Percentiles rank a stretch among this genome's conserved stretches.
Evolutionary conservation across 768 basidiomycete species (phyloP).

Genomic region (Psilocybe azurescens): DNA sequence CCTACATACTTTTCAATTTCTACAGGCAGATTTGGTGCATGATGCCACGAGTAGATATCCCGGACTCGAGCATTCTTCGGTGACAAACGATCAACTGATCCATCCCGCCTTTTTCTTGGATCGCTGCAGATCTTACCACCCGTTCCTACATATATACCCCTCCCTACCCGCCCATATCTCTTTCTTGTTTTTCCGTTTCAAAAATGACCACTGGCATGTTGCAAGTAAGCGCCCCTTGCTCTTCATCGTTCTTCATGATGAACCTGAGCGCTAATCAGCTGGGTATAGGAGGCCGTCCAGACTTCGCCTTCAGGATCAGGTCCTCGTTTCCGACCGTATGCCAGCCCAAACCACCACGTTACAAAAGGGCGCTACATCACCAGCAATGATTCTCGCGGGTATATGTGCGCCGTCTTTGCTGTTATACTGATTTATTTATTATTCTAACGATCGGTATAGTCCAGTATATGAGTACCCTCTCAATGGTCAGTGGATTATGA

Average conservation of each 20-base stretch:
- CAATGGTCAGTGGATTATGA: slow-evolving; percentile 94
- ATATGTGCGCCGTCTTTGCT: slow-evolving; percentile 63
- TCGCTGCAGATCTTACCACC: slow-evolving; percentile 27
- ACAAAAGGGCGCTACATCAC: slow-evolving; percentile 89
- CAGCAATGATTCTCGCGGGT: slow-evolving; percentile 86
- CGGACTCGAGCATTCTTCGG: slow-evolving; percentile 31
- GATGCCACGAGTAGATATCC: slow-evolving; percentile 34
- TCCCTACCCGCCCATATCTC: slow-evolving; percentile 19
- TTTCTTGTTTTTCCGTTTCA: slow-evolving; percentile 27
- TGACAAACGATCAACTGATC: slow-evolving; percentile 37
- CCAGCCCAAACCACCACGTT: slow-evolving; percentile 79
- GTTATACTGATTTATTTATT: background rate
- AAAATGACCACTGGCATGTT: slow-evolving; percentile 51
- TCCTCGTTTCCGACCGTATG: slow-evolving; percentile 68
- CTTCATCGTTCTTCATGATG: slow-evolving; percentile 13
- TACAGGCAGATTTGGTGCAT: slow-evolving; percentile 22
- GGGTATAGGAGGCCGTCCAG: slow-evolving; percentile 46
- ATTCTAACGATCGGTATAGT: slow-evolving; percentile 35
- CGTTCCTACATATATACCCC: slow-evolving; percentile 31
- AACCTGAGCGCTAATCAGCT: slow-evolving; percentile 12
- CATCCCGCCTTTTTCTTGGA: slow-evolving; percentile 30
- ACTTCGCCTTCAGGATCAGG: slow-evolving; percentile 42
- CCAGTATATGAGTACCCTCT: slow-evolving; percentile 91
- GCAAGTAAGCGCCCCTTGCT: slow-evolving; percentile 39
- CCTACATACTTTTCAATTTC: slow-evolving; percentile 29